Base-by-base conservation (phyloP, 2,329 filamentous ascomycete species). In the Aspergillus chevalieri region DNA sequence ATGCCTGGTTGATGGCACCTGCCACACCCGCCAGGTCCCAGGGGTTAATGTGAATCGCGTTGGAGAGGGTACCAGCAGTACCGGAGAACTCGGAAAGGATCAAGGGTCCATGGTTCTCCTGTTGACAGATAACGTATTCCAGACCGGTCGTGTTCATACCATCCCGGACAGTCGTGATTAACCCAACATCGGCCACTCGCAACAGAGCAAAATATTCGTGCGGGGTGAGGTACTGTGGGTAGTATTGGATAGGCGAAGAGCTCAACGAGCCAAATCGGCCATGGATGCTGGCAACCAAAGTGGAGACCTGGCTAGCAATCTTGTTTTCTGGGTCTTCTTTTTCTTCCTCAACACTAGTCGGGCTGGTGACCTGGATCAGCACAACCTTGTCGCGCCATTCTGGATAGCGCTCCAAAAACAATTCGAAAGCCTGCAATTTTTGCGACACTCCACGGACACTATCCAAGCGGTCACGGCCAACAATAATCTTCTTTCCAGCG, bases 101-200 rank as follows among this genome's bases (percentile, higher is more conserved):
- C 43, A 97, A 76, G 1, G 91, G 92, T 1, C 91, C 88, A 58
- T 91, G 84, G 49, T 84, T 85, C 55, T 93, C 86, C 62, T 89
- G 87, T 70, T 97, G 92, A 68, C 89, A 95, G 50, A 95, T 81
- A 50, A 97, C 84, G 66, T 96, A 97, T 70, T 97, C 93, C 59
- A 97, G 76, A 66, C 89, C 94, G 17, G 91, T 95, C 0, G 92
- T 96, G 74, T 96, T 97, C 91, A 97, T 96, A 51, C 92, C 92
- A 67, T 97, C 93, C 52, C 92, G 84, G 19, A 97, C 91, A 58
- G 89, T 95, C 6, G 93, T 96, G 69, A 97, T 96, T 46, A 97
- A 77, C 3, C 90, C 92, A 57, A 96, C 88, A 66, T 97, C 90
- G 30, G 87, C 91, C 2, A 89, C 83, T 21, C 92, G 84, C 47